Evolutionary conservation across 2,329 filamentous ascomycete genomes (phyloP).

Genomic region (Botryotinia globosa): DNA sequence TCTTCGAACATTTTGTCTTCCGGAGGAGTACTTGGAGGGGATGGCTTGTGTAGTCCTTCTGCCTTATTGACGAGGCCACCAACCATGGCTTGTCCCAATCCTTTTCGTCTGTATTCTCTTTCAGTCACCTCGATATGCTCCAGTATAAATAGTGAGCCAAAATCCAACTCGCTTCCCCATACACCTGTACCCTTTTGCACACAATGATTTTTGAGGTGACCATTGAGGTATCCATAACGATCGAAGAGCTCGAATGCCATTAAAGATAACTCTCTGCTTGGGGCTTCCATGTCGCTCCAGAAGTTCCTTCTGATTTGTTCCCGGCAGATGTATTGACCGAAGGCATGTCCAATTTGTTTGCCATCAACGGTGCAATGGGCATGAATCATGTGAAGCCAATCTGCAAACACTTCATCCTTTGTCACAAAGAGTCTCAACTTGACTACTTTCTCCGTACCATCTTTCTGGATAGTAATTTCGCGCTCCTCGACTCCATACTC

Average conservation of each 20-base stretch:
- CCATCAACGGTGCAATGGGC: constrained; percentile 21
- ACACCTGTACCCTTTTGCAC: constrained; percentile 35
- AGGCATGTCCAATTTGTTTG: constrained; percentile 28
- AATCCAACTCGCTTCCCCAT: constrained; percentile 38
- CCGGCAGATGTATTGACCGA: constrained; percentile 33
- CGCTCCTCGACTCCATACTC: neutral
- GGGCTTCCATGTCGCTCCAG: constrained; percentile 39
- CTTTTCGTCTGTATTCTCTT: constrained; percentile 1
- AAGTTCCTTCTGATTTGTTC: constrained; percentile 35
- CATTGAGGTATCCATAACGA: constrained; percentile 40
- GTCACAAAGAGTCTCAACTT: constrained; percentile 3
- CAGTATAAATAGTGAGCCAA: constrained; percentile 33
- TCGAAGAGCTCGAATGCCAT: constrained; percentile 43
- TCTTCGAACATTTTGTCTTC: neutral
- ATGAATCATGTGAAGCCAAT: constrained; percentile 25
- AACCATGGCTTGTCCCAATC: neutral
- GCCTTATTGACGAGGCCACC: neutral
- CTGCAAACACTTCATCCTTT: constrained; percentile 12
- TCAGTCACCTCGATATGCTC: constrained; percentile 20
- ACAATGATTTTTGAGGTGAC: constrained; percentile 37
- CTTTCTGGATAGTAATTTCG: neutral
- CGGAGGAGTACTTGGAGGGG: too few relatives aligned
- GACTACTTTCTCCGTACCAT: neutral
- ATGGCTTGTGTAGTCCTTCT: neutral
- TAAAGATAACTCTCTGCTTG: constrained; percentile 33